Conservation (phyloP, 148 eudicot genomes). For the Cornus suecica region DNA sequence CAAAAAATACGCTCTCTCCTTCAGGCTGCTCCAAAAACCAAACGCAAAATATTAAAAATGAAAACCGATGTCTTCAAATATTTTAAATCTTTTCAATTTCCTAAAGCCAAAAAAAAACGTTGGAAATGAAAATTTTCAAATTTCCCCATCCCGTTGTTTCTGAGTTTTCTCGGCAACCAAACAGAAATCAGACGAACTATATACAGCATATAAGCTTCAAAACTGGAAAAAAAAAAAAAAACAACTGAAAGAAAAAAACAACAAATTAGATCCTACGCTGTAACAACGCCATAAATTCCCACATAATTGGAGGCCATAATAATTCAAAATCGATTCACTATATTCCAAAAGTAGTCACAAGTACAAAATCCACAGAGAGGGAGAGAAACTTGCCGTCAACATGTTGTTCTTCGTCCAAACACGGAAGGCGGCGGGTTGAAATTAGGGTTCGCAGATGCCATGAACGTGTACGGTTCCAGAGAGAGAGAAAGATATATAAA, state of each 20-base stretch:
- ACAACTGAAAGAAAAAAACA: not conserved
- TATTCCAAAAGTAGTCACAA: slow-evolving; percentile 3
- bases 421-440: slow-evolving; percentile 11
- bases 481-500: no score
- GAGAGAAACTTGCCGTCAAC: not conserved
- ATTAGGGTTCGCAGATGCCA: slow-evolving; percentile 19
- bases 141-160: not conserved
- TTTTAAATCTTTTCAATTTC: not conserved
- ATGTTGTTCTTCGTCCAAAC: not conserved
- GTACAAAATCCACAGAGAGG: not conserved
- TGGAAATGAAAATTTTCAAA: not conserved
- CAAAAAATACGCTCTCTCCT: not conserved
- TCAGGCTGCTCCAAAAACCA: not conserved
- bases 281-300: not conserved
- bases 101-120: not conserved
- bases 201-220: not conserved
- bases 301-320: no score
- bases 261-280: not conserved
- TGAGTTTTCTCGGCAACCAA: not conserved
- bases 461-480: not conserved
- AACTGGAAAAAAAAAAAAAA: not conserved
- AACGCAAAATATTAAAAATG: not conserved
- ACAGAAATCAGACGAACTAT: not conserved
- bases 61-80: not conserved
- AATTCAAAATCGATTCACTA: not conserved